phyloP scores from a whole-genome alignment of 495 filamentous ascomycete genomes.

The Pseudotulostoma volvatum region DNA sequence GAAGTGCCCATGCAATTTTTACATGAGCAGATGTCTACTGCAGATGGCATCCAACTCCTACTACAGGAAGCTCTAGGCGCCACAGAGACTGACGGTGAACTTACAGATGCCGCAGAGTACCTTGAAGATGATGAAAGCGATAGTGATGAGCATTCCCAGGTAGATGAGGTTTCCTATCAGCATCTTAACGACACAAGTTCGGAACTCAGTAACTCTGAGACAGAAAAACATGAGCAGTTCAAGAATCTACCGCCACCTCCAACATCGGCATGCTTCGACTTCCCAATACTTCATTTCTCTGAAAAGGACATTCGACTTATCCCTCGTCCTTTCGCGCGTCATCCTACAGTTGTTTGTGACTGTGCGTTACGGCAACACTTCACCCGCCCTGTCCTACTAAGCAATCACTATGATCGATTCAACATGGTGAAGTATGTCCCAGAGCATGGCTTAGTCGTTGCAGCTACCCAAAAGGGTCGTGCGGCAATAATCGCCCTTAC shows the following conservation, averaged over 20 bases:
- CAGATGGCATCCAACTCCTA: no score
- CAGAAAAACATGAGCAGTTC: no score
- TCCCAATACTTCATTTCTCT: conserved; percentile 42
- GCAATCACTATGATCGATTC: conserved; percentile 42
- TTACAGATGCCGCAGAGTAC: no score
- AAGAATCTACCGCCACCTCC: conserved; percentile 2
- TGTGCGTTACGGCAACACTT: conserved; percentile 29
- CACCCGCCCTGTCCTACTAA: conserved; percentile 21
- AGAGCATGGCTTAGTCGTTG: conserved; percentile 59
- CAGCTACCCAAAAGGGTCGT: conserved; percentile 56
- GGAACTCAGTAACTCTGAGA: no score
- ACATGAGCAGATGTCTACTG: no score
- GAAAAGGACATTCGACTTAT: conserved; percentile 42
- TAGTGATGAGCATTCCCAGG: no score
- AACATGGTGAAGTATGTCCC: conserved; percentile 64
- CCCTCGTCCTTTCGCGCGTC: conserved; percentile 22
- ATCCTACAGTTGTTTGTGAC: conserved; percentile 32
- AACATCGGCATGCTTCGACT: conserved; percentile 8
- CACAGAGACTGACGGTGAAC: no score
- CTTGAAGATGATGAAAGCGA: no score
- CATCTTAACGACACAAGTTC: no score
- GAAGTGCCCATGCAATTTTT: no score
- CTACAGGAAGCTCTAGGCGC: no score
- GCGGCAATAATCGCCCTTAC: conserved; percentile 62
- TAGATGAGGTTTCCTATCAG: no score